These are phyloP conservation scores for Eustoma russellianum DNA, from an alignment of 257 asterid species.

Conservation along the genomic window DNA sequence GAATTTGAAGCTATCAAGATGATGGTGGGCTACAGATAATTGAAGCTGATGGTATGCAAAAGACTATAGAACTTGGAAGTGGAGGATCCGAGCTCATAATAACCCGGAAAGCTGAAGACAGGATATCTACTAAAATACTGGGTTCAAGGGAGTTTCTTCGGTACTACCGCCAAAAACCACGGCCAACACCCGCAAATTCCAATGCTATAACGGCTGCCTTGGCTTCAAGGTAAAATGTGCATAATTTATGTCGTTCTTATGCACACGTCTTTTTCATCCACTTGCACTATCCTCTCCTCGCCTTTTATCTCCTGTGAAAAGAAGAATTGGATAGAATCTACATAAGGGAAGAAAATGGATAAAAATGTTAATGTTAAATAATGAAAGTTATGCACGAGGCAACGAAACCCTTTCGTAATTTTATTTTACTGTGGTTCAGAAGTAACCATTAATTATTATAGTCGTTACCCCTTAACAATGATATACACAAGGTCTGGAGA, in stretches of 20 bases:
- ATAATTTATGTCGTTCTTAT: too few species aligned
- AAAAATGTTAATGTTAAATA: too few species aligned
- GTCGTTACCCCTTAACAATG: too few species aligned
- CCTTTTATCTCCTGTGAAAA: too few species aligned
- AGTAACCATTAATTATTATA: too few species aligned
- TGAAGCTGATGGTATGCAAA: conserved; percentile 34
- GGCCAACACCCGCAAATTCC: conserved; percentile 53
- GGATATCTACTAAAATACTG: conserved; percentile 44
- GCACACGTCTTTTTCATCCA: neutral
- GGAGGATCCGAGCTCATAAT: conserved; percentile 82
- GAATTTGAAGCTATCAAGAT: conserved; percentile 45
- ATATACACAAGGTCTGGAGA: too few species aligned
- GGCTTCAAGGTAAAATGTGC: conserved; percentile 47
- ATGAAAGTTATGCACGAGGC: too few species aligned
- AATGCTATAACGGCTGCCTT: conserved; percentile 41
- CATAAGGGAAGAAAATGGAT: too few species aligned
- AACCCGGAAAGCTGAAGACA: conserved; percentile 27
- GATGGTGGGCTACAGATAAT: conserved; percentile 60
- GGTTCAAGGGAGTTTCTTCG: conserved; percentile 94
- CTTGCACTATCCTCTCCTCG: neutral
- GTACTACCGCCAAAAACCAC: conserved; percentile 86
- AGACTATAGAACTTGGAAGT: conserved; percentile 50
- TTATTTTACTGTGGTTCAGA: too few species aligned
- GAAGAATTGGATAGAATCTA: too few species aligned
- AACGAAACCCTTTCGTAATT: too few species aligned